A percentile compares a stretch with the other conserved stretches of the same genome.
Conservation (phyloP, 1,284 basidiomycete species). For the Pseudozyma thailandica region DNA sequence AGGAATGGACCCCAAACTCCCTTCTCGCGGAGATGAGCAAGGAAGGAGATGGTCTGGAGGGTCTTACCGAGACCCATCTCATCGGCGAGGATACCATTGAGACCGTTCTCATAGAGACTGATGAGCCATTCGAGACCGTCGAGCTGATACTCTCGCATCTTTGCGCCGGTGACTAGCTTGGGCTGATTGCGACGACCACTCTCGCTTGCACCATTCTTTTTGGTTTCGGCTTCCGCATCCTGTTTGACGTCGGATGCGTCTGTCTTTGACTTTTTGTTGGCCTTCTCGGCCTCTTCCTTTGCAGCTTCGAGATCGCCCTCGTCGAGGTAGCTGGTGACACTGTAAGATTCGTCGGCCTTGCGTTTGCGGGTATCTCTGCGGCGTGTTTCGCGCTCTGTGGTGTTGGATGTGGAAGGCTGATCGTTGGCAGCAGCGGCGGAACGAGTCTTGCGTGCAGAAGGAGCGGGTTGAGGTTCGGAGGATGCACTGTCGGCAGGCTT, state of each 20-base stretch:
- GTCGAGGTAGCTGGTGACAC: slow-evolving; percentile 52
- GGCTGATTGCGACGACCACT: slow-evolving; percentile 73
- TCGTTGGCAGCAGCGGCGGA: slow-evolving; percentile 22
- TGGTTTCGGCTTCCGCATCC: slow-evolving; percentile 69
- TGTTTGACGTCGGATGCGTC: slow-evolving; percentile 73
- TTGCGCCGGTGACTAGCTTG: slow-evolving; percentile 82
- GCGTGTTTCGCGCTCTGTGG: slow-evolving; percentile 18
- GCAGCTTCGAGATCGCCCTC: slow-evolving; percentile 51
- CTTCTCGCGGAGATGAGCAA: slow-evolving; percentile 84
- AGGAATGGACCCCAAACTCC: slow-evolving; percentile 83
- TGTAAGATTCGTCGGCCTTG: slow-evolving; percentile 35
- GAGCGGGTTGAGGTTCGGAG: slow-evolving; percentile 24
- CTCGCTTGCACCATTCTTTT: slow-evolving; percentile 41
- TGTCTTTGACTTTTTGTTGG: slow-evolving; percentile 56
- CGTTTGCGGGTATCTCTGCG: slow-evolving; percentile 40
- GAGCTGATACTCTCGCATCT: slow-evolving; percentile 87
- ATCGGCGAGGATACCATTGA: slow-evolving; percentile 89
- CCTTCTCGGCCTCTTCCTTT: slow-evolving; percentile 30
- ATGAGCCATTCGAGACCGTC: slow-evolving; percentile 98
- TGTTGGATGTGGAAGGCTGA: slow-evolving; percentile 15
- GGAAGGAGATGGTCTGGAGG: slow-evolving; percentile 90
- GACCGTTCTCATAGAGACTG: slow-evolving; percentile 88
- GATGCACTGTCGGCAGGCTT: slow-evolving; percentile 3
- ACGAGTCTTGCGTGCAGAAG: slow-evolving; percentile 34
- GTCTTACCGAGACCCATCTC: slow-evolving; percentile 94